Evolutionary conservation across 2,329 filamentous ascomycete species (phyloP).

Genomic region (Paraphoma sp.): DNA sequence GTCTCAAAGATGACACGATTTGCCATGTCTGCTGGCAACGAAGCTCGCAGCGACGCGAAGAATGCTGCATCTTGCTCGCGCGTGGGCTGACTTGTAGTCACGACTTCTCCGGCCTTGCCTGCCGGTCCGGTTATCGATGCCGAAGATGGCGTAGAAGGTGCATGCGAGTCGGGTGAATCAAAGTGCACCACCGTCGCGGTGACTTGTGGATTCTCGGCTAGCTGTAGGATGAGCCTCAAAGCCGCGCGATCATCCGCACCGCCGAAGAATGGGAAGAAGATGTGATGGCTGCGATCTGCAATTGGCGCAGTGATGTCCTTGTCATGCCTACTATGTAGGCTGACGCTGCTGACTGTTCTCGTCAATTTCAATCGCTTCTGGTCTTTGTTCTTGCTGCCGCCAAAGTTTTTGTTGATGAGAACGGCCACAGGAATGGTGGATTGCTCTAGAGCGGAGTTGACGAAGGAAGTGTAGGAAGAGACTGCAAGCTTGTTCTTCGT

Average conservation of each 20-base stretch:
- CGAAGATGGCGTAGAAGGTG: slow-evolving; percentile 9
- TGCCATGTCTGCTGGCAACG: slow-evolving; percentile 59
- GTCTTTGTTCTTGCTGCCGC: slow-evolving; percentile 53
- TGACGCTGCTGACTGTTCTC: slow-evolving; percentile 40
- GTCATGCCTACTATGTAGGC: slow-evolving; percentile 64
- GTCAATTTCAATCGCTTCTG: slow-evolving; percentile 31
- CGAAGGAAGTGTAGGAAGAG: slow-evolving; percentile 73
- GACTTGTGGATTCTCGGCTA: slow-evolving; percentile 79
- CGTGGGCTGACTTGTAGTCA: slow-evolving; percentile 10
- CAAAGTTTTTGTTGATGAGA: slow-evolving; percentile 77
- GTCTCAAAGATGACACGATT: slow-evolving; percentile 66
- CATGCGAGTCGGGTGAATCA: slow-evolving; percentile 36
- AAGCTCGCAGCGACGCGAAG: slow-evolving; percentile 64
- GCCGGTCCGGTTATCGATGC: slow-evolving; percentile 9
- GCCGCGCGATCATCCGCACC: slow-evolving; percentile 82
- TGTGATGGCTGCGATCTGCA: slow-evolving; percentile 75
- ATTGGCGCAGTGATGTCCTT: slow-evolving; percentile 62
- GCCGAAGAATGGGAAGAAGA: slow-evolving; percentile 88
- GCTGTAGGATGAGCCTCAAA: slow-evolving; percentile 80
- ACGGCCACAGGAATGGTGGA: slow-evolving; percentile 75
- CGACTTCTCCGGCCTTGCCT: slow-evolving; percentile 23
- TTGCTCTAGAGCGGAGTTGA: slow-evolving; percentile 69
- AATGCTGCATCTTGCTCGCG: slow-evolving; percentile 60
- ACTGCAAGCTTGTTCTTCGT: slow-evolving; percentile 65
- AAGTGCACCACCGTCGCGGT: slow-evolving; percentile 78